Conservation (phyloP, 352 stramenopile genomes). For the Globisporangium irregulare region DNA sequence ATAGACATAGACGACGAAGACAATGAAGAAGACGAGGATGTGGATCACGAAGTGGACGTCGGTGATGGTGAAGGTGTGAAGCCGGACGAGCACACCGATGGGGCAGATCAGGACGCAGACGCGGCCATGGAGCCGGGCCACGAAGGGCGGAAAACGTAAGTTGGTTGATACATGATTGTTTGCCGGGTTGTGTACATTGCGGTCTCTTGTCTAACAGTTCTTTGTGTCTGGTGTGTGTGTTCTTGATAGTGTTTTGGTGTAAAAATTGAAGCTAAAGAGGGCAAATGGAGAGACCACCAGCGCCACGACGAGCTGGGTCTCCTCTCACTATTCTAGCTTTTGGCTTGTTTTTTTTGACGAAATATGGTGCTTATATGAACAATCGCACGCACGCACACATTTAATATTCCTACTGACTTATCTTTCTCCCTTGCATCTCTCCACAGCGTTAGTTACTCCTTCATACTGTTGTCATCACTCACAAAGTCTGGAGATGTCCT, state of each 20-base stretch:
- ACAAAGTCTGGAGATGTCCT: neutral
- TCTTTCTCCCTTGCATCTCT: neutral
- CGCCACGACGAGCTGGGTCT: neutral
- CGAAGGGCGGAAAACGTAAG: constrained; percentile 17
- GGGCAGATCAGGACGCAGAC: neutral
- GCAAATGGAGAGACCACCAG: neutral
- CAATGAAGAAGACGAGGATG: constrained; percentile 1
- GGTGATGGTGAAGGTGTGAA: constrained; percentile 3
- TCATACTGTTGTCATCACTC: neutral
- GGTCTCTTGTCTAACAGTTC: neutral
- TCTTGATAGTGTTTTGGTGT: neutral
- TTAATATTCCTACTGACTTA: neutral
- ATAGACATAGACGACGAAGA: constrained; percentile 16
- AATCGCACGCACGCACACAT: neutral
- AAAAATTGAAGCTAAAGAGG: neutral
- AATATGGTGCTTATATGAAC: neutral
- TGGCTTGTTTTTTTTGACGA: neutral
- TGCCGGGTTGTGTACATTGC: neutral
- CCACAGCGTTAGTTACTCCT: neutral
- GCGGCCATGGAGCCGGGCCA: neutral
- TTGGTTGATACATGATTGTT: neutral
- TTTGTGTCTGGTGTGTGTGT: neutral
- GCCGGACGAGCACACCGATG: neutral
- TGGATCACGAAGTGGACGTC: neutral
- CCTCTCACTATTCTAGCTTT: neutral